Evolutionary conservation across 768 basidiomycete genomes (phyloP).

Genomic region (Coprinellus micaceus): DNA sequence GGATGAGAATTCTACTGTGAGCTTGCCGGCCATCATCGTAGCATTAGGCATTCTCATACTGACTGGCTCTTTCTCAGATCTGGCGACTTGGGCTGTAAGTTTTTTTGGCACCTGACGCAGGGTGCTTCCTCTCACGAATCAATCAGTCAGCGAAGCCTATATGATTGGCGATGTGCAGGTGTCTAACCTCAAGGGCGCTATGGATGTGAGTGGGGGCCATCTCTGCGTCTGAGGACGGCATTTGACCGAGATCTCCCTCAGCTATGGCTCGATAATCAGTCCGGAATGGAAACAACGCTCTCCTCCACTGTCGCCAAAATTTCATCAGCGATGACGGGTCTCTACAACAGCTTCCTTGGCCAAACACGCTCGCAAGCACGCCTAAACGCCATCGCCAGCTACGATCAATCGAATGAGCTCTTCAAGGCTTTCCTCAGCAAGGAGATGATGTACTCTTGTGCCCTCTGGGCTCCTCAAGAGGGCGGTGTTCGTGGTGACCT

Average conservation of each 20-base stretch:
- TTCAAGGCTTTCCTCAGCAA: slow-evolving; percentile 82
- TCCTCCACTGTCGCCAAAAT: slow-evolving; percentile 55
- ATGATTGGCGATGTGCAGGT: slow-evolving; percentile 71
- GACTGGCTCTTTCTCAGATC: slow-evolving; percentile 31
- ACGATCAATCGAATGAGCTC: slow-evolving; percentile 88
- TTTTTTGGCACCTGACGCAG: not conserved
- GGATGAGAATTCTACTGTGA: slow-evolving; percentile 63
- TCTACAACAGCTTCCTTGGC: slow-evolving; percentile 70
- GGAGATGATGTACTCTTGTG: slow-evolving; percentile 96
- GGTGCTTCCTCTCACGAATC: slow-evolving; percentile 8
- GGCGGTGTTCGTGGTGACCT: slow-evolving; percentile 77
- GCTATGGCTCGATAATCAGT: slow-evolving; percentile 67
- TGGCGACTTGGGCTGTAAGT: slow-evolving; percentile 65
- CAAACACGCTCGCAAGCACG: slow-evolving; percentile 71
- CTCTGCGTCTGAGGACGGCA: not conserved
- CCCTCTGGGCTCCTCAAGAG: slow-evolving; percentile 76
- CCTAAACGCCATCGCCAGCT: slow-evolving; percentile 81
- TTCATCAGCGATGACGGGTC: slow-evolving; percentile 54
- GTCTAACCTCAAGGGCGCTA: slow-evolving; percentile 52
- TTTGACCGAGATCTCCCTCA: slow-evolving; percentile 21
- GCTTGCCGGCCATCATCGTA: slow-evolving; percentile 21
- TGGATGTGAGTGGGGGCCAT: slow-evolving; percentile 49
- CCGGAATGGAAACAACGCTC: slow-evolving; percentile 53
- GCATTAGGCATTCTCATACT: slow-evolving; percentile 17
- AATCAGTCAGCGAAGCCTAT: slow-evolving; percentile 66